phyloP scores from a whole-genome alignment of 1,284 basidiomycete genomes.

The Xerocomus subilludens region DNA sequence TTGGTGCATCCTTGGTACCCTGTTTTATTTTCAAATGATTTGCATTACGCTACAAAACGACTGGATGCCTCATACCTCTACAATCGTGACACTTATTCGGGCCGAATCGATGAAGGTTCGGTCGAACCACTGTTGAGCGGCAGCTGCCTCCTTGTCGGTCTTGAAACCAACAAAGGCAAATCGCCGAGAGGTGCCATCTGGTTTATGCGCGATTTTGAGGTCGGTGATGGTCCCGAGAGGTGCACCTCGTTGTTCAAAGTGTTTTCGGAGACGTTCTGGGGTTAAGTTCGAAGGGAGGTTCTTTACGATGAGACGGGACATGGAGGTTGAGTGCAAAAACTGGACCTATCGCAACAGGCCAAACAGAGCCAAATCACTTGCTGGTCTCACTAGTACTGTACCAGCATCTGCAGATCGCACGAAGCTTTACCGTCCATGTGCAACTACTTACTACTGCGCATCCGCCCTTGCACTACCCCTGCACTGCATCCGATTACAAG shows the following conservation, averaged over 20 bases:
- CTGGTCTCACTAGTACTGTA: too few species aligned
- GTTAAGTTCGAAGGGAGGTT: constrained; percentile 85
- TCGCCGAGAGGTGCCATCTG: constrained; percentile 81
- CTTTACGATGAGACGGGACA: constrained; percentile 94
- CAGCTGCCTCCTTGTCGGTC: constrained; percentile 78
- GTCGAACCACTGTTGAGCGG: constrained; percentile 88
- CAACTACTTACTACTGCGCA: too few species aligned
- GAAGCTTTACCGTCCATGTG: too few species aligned
- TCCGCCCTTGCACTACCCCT: too few species aligned
- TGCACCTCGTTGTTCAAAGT: constrained; percentile 72
- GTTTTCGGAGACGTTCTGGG: constrained; percentile 72
- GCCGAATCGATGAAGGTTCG: constrained; percentile 82
- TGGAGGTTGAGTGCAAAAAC: constrained; percentile 46
- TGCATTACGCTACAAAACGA: neutral
- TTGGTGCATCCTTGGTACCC: constrained; percentile 74
- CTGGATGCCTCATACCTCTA: constrained; percentile 66
- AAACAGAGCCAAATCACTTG: too few species aligned
- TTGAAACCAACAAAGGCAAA: constrained; percentile 97
- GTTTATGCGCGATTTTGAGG: constrained; percentile 82
- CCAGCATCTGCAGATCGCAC: too few species aligned
- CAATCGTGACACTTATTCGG: constrained; percentile 79
- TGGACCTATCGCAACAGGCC: too few species aligned
- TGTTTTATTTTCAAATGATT: constrained; percentile 53
- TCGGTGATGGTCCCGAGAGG: constrained; percentile 87
- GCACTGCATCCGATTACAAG: too few species aligned